A percentile compares a stretch with the other conserved stretches of the same genome.
Evolutionary conservation across 2,329 filamentous ascomycete genomes (phyloP).

Genomic region (Colletotrichum cereale): DNA sequence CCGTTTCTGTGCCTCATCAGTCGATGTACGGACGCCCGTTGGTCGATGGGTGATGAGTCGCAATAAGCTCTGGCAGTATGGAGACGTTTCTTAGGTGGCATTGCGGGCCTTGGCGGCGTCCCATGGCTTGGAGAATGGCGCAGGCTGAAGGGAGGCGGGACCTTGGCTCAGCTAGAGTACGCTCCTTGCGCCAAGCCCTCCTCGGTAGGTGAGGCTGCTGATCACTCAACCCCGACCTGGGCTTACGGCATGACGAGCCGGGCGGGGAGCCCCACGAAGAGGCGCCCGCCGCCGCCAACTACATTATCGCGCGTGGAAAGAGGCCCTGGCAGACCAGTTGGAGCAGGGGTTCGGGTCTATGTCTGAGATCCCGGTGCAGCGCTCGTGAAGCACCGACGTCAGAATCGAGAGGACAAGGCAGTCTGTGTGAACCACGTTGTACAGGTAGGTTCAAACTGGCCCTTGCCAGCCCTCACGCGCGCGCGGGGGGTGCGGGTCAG

Average conservation of each 20-base stretch:
- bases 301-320: not conserved
- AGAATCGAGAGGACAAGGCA: too few species aligned
- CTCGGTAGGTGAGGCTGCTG: constrained; percentile 2
- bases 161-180: not conserved
- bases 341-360: not conserved
- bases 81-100: not conserved
- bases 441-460: not conserved
- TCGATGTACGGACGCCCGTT: not conserved
- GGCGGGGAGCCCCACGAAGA: not conserved
- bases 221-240: not conserved
- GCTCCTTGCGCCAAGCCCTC: not conserved
- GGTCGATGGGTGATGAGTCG: not conserved
- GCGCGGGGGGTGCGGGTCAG: too few species aligned
- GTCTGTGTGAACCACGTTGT: not conserved
- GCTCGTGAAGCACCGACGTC: too few species aligned
- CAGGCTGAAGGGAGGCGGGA: not conserved
- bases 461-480: too few species aligned
- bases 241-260: not conserved
- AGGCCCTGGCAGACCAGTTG: not conserved
- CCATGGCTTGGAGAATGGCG: not conserved
- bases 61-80: not conserved
- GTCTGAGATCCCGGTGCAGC: too few species aligned
- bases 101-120: not conserved
- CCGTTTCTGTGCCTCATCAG: not conserved
- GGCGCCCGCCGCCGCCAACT: not conserved